phyloP scores from a whole-genome alignment of 352 stramenopile species.

The Phytophthora sansomeana region DNA sequence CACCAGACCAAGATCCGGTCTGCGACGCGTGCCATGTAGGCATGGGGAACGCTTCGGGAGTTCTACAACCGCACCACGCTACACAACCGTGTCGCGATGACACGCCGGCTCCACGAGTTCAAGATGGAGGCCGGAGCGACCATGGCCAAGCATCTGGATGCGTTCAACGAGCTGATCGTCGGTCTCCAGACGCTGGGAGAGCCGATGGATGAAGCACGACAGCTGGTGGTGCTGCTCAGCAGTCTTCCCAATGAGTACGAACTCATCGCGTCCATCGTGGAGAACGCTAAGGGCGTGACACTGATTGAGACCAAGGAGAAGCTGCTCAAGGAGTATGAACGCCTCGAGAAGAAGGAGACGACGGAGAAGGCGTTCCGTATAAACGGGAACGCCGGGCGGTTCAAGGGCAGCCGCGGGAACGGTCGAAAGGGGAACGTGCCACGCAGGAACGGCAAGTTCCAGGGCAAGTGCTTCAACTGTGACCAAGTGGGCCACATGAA shows the following conservation, averaged over 20 bases:
- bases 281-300: neutral
- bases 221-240: neutral
- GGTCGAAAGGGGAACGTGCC: slow-evolving; percentile 10
- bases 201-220: too few species aligned
- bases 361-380: slow-evolving; percentile 3
- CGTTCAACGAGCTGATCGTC: too few species aligned
- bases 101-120: too few species aligned
- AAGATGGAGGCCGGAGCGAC: too few species aligned
- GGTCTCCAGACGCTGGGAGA: too few species aligned
- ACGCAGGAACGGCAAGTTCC: slow-evolving; percentile 11
- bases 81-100: too few species aligned
- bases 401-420: slow-evolving; percentile 7
- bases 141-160: too few species aligned
- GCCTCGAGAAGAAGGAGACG: neutral
- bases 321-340: neutral
- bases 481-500: neutral
- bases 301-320: slow-evolving; percentile 2
- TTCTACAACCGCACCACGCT: too few species aligned
- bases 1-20: too few species aligned
- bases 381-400: slow-evolving; percentile 5
- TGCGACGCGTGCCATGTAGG: too few species aligned
- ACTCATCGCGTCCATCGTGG: neutral
- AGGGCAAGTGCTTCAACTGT: slow-evolving; percentile 13
- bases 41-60: too few species aligned
- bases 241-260: neutral